Base-by-base conservation (phyloP, 2,329 filamentous ascomycete genomes). In the Fusarium nelsonii region DNA sequence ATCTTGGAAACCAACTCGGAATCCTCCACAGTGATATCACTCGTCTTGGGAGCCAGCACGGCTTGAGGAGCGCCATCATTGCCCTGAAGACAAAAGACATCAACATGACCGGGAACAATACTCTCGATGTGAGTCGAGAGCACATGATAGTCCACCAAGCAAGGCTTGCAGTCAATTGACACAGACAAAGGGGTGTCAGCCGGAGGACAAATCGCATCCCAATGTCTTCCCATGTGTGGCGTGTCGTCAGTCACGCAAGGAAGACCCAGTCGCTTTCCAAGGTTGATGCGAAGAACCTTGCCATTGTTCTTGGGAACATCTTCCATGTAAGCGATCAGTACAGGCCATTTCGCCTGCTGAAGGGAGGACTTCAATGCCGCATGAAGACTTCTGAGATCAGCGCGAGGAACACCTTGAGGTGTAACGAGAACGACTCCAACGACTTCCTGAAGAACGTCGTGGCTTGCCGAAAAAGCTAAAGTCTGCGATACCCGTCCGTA, bases 281-380 rank as follows among this genome's bases (percentile, higher is more conserved):
- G 57, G 6, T 32, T 63, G 3, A 63, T 63, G 12, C 59, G 15
- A 1, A 63, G 30, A 0, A 63, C 58, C 8, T 63, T 63, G 14
- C 52, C 52, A n/a, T 63, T 63, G 34, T 63, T 63, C 46, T 63
- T 63, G 1, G 59, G 59, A 4, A 63, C 37, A 7, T 63, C 59
- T 0, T 37, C 2, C 57, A 63, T 63, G 3, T 63, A 63, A 0
- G 34, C n/a, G 30, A 63, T 56, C 5, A 63, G 9, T 0, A 63
- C 59, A 1, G 59, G 59, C 59, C 59, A 63, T 2, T 63, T 63
- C 0, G 48, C 57, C 2, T 55, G 46, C 4, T 63, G 57, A 8
- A 63, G 59, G 1, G 59, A 63, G 3, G 40, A 15, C 40, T 63
- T 63, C 18, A 63, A 4, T 1, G 57, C 34, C 0, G 30, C n/a